These are phyloP conservation scores for Wickerhamomyces hampshirensis DNA, from an alignment of 805 yeast species.

Conservation along the genomic window DNA sequence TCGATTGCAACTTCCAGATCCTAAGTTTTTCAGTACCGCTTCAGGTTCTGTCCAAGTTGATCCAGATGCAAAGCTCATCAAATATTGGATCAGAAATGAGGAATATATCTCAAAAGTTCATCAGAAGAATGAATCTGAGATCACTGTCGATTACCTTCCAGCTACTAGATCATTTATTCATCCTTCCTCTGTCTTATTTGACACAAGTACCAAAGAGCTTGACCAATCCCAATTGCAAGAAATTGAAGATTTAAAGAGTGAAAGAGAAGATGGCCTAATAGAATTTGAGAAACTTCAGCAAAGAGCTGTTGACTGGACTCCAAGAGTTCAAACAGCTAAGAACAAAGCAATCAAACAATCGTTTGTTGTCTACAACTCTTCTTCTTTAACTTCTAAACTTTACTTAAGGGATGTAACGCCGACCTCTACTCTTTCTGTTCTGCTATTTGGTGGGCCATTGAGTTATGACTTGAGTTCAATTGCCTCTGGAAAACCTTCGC, in stretches of 20 bases:
- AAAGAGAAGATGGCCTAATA: slow-evolving; percentile 37
- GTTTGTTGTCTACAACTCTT: slow-evolving; percentile 58
- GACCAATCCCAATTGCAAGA: slow-evolving; percentile 24
- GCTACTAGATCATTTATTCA: slow-evolving; percentile 76
- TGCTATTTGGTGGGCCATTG: slow-evolving; percentile 79
- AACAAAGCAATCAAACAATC: slow-evolving; percentile 39
- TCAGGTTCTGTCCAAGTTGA: slow-evolving; percentile 85
- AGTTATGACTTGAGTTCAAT: slow-evolving; percentile 47
- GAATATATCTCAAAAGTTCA: slow-evolving; percentile 30
- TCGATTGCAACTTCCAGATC: slow-evolving; percentile 75
- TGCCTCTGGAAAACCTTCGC: slow-evolving; percentile 48
- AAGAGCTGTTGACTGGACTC: slow-evolving; percentile 35
- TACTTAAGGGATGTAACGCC: slow-evolving; percentile 80
- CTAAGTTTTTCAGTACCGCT: slow-evolving; percentile 62
- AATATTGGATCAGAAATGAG: slow-evolving; percentile 69
- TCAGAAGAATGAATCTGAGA: slow-evolving; percentile 7
- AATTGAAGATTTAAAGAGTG: slow-evolving; percentile 22
- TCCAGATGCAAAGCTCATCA: slow-evolving; percentile 69
- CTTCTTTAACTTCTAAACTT: slow-evolving; percentile 61
- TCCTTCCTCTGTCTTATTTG: slow-evolving; percentile 77
- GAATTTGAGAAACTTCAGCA: slow-evolving; percentile 28
- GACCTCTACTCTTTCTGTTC: slow-evolving; percentile 59
- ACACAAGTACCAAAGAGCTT: slow-evolving; percentile 30
- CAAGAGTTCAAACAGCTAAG: slow-evolving; percentile 27
- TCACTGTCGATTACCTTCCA: slow-evolving; percentile 35